Conservation (phyloP, 352 stramenopile genomes). For the Globisporangium okanoganense region DNA sequence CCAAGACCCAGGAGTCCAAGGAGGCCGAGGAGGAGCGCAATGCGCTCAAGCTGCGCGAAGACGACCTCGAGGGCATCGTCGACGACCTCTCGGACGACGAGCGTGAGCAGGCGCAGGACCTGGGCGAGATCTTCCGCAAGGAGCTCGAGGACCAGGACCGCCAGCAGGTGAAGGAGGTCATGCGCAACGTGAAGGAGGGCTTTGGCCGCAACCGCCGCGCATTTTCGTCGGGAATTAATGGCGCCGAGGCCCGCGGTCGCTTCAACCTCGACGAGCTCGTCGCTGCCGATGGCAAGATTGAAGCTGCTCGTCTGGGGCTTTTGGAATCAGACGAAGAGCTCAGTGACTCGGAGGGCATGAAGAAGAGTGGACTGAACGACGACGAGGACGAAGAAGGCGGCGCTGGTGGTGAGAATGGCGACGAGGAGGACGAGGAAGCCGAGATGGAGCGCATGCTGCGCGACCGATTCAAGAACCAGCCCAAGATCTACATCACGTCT, state of each 20-base stretch:
- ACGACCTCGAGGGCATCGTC: conserved; percentile 83
- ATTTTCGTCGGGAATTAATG: conserved; percentile 54
- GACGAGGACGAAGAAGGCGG: conserved; percentile 28
- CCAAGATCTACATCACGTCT: conserved; percentile 86
- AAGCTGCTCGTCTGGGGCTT: conserved; percentile 72
- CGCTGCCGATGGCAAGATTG: conserved; percentile 73
- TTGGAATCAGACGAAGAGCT: conserved; percentile 80
- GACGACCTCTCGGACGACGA: conserved; percentile 86
- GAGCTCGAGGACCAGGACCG: conserved; percentile 68
- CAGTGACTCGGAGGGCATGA: conserved; percentile 47
- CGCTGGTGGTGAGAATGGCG: neutral
- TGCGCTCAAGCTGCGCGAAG: conserved; percentile 66
- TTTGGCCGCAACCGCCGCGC: conserved; percentile 81
- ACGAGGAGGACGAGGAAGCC: conserved; percentile 63
- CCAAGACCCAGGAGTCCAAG: conserved; percentile 63
- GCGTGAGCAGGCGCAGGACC: conserved; percentile 49
- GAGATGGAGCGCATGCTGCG: conserved; percentile 80
- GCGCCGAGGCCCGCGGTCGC: conserved; percentile 57
- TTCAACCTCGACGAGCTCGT: conserved; percentile 84
- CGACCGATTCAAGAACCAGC: conserved; percentile 68
- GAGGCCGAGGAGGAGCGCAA: conserved; percentile 76
- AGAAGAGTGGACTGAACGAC: conserved; percentile 22
- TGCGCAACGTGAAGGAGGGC: conserved; percentile 87
- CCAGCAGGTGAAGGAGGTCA: conserved; percentile 76
- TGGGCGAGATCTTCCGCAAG: conserved; percentile 72